Base-by-base conservation (phyloP, 75 land plant species). In the Ceratopteris richardii region DNA sequence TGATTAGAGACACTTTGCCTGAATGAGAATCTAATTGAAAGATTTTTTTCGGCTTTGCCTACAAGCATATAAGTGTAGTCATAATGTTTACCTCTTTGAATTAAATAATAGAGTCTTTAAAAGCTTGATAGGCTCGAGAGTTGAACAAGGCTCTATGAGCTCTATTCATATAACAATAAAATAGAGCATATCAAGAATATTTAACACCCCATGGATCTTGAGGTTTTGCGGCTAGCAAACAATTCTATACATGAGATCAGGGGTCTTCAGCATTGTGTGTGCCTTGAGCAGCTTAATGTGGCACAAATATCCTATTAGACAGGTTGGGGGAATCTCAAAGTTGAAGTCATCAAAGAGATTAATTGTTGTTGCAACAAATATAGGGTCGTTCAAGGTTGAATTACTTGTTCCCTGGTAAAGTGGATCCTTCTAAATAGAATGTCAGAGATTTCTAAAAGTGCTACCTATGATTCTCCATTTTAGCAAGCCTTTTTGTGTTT, bases 351-450 rank as follows among this genome's bases (percentile, higher is more conserved):
- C 64, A 41, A 61, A 71, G 69, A 51, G 55, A 37, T 54, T 71
- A 18, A 71, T 64, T 48, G 73, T 71, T 39, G 52, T 69, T 47
- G 73, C 70, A 24, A 71, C 73, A 41, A 47, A 56, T 41, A 65
- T 71, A 16, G 73, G 73, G 44, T 71, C 73, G 28, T 71, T 71
- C 33, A 71, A 71, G 73, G 73, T 71, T 31, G 29, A 25, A n/a
- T n/a, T n/a, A n/a, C n/a, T n/a, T n/a, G n/a, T n/a, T n/a, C n/a
- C n/a, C n/a, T n/a, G n/a, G n/a, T n/a, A n/a, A n/a, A n/a, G n/a
- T n/a, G n/a, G n/a, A n/a, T n/a, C n/a, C n/a, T n/a, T n/a, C n/a
- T n/a, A n/a, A n/a, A n/a, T n/a, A n/a, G n/a, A n/a, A n/a, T n/a
- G n/a, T n/a, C n/a, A n/a, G n/a, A n/a, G n/a, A n/a, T n/a, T n/a